Conservation (phyloP, 805 yeast genomes). For the Lipomyces anomalus region DNA sequence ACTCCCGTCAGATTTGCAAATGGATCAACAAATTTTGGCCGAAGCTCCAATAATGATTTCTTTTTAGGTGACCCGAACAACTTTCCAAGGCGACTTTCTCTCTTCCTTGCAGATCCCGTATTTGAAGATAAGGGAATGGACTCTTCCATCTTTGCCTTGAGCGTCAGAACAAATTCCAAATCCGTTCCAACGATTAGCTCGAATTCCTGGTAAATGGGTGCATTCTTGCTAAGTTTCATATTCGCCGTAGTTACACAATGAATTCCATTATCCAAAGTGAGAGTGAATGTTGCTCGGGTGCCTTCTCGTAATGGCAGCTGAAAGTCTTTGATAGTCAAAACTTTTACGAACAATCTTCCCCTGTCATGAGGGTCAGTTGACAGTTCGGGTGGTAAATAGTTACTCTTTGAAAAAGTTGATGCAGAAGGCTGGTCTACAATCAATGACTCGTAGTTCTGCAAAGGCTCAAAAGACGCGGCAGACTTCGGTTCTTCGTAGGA, state of each 20-base stretch:
- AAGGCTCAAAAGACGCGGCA: background rate
- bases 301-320: slow-evolving; percentile 39
- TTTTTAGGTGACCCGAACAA: slow-evolving; percentile 16
- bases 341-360: slow-evolving; percentile 42
- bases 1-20: no score
- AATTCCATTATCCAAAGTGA: slow-evolving; percentile 68
- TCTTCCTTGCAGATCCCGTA: slow-evolving; percentile 18
- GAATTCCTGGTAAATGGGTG: slow-evolving; percentile 61
- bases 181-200: slow-evolving; percentile 56
- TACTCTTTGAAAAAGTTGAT: slow-evolving; percentile 3
- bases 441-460: background rate
- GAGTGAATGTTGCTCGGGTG: slow-evolving; percentile 40
- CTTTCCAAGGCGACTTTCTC: slow-evolving; percentile 12
- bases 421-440: slow-evolving; percentile 1
- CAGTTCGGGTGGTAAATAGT: no score
- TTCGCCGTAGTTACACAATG: slow-evolving; percentile 68
- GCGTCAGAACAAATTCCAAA: slow-evolving; percentile 56
- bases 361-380: slow-evolving; percentile 35
- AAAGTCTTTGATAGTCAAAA: slow-evolving; percentile 45
- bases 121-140: slow-evolving; percentile 35
- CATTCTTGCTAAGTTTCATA: slow-evolving; percentile 31
- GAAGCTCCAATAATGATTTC: no score
- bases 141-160: slow-evolving; percentile 53
- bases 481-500: background rate
- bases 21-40: slow-evolving; percentile 32